These are phyloP conservation scores for Pleurotus salmoneostramineus DNA, from an alignment of 768 basidiomycete genomes.

Conservation along the genomic window DNA sequence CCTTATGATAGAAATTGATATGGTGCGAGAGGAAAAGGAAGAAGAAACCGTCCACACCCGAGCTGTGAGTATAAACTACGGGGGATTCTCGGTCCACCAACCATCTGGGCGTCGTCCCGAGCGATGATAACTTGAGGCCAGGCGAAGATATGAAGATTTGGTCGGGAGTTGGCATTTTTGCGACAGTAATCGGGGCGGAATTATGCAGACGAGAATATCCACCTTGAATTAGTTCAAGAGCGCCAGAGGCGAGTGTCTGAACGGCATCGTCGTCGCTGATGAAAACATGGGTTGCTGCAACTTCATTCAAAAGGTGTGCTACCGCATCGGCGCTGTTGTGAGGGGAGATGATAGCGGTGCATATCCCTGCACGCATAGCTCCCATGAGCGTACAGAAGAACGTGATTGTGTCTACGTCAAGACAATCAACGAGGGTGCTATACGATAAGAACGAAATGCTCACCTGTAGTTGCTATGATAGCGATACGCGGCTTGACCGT, in stretches of 20 bases:
- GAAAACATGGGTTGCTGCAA: constrained; percentile 14
- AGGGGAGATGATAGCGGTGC: constrained; percentile 25
- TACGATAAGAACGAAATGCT: neutral
- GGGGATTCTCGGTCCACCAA: neutral
- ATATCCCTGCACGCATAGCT: constrained; percentile 29
- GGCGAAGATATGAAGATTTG: neutral
- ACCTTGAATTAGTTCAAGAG: neutral
- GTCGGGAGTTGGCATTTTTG: neutral
- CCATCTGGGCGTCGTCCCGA: neutral
- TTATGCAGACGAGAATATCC: neutral
- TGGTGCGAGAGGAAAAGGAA: neutral
- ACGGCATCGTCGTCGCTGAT: constrained; percentile 16
- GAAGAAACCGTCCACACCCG: neutral
- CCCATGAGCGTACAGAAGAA: constrained; percentile 25
- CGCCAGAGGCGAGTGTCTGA: neutral
- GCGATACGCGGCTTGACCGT: constrained; percentile 7
- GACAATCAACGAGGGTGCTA: neutral
- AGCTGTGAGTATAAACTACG: neutral
- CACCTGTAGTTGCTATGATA: constrained; percentile 12
- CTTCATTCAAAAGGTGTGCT: constrained; percentile 31
- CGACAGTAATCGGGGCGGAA: neutral
- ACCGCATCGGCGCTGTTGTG: constrained; percentile 38
- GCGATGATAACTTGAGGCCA: neutral
- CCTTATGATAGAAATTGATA: constrained; percentile 4
- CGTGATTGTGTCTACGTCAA: constrained; percentile 25